These are phyloP conservation scores for Musa acuminata DNA, from an alignment of 176 grass and related monocot genomes.

Conservation along the genomic window DNA sequence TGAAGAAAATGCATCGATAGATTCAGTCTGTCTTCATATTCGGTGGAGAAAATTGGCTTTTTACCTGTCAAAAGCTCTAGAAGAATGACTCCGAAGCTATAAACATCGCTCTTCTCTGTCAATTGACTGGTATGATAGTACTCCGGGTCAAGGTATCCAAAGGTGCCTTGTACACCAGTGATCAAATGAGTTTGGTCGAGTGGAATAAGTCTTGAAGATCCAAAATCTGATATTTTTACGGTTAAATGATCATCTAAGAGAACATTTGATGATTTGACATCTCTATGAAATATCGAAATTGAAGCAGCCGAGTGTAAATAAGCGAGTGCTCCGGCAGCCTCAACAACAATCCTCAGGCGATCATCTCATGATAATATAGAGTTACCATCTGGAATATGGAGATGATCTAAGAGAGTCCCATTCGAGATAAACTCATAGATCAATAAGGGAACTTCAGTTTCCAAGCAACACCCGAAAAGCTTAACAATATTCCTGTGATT, in stretches of 20 bases:
- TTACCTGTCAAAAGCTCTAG: neutral
- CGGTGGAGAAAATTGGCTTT: neutral
- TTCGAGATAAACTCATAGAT: neutral
- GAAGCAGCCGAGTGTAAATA: neutral
- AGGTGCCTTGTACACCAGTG: neutral
- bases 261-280: neutral
- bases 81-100: slow-evolving; percentile 1
- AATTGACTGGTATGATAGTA: neutral
- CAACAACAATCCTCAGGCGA: neutral
- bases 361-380: neutral
- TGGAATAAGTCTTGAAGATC: neutral
- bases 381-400: neutral
- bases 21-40: neutral
- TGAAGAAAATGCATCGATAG: neutral
- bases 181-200: neutral
- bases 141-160: neutral
- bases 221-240: neutral
- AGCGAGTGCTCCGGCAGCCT: neutral
- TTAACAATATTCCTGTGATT: neutral
- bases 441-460: too few relatives aligned
- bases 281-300: neutral
- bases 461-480: too few relatives aligned
- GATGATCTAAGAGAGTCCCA: neutral
- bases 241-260: neutral
- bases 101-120: neutral